Evolutionary conservation across 176 grass and related monocot genomes (phyloP), one percentile per base, ranked within the genome.

Genomic region (Phoenix dactylifera): DNA sequence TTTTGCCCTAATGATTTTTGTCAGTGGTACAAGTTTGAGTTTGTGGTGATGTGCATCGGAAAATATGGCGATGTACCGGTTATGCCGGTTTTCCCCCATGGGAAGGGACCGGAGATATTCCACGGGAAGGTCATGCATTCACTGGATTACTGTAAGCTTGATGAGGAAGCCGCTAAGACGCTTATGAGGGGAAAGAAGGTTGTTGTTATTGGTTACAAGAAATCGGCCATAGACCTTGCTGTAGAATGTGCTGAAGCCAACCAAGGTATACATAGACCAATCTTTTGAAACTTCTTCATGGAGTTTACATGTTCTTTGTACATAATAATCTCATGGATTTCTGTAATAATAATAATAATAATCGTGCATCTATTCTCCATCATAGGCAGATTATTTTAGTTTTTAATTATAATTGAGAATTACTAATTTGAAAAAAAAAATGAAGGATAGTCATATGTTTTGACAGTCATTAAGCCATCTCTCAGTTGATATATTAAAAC

Each of bases 31-130:
- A 64, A 86, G 66, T 98, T 98, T 44, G 93, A 98, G 73, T 98
- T 98, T 67, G 74, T 98, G 44, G 93, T 98, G 73, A 86, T 98
- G 93, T 92, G 88, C 84, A 66, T 83, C n/a, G 92, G 92, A 4
- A 97, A 97, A 70, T 97, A 97, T 55, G 92, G 92, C 20, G 92
- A 97, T 68, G 72, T 97, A 20, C 75, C 81, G 0, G 69, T 72
- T 51, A 91, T 83, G 75, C 92, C 92, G 53, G 63, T 18, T 67
- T 91, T 97, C 55, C 87, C 78, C 3, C 4, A 2, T 30, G 86
- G 81, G 12, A 81, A 65, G 65, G 92, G 92, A 7, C 81, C 83
- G 22, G 87, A 97, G 58, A 57, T 88, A 57, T 91, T 97, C 74
- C 64, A 71, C 22, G 92, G 92, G 26, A 4, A 67, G 71, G 87